phyloP scores from a whole-genome alignment of 805 yeast genomes.

The Saccharomyces eubayanus region DNA sequence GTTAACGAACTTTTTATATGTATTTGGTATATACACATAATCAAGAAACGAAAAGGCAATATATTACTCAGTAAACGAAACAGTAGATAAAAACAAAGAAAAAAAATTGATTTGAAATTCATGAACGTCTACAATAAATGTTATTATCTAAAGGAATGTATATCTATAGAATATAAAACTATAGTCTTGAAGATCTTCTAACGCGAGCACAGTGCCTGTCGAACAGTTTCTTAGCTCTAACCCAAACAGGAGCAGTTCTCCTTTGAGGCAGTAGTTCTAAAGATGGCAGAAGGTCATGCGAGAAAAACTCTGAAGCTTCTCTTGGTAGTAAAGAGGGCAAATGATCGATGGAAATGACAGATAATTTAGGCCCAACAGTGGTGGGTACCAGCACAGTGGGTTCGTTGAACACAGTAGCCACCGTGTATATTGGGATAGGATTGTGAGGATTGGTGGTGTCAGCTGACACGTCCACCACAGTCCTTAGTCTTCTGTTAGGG shows the following conservation, averaged over 20 bases:
- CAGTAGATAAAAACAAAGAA: not conserved
- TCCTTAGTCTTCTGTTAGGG: slow-evolving; percentile 67
- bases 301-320: slow-evolving; percentile 90
- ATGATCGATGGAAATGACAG: slow-evolving; percentile 93
- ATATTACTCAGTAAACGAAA: not conserved
- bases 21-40: not conserved
- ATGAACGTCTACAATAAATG: not conserved
- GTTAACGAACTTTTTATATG: not conserved
- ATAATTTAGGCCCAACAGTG: slow-evolving; percentile 71
- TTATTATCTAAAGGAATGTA: not conserved
- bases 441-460: slow-evolving; percentile 98
- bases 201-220: slow-evolving; percentile 79
- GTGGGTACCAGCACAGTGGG: slow-evolving; percentile 86
- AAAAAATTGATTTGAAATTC: not conserved
- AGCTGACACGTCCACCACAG: slow-evolving; percentile 95
- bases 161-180: slow-evolving; percentile 1
- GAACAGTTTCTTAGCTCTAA: slow-evolving; percentile 73
- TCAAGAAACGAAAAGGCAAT: not conserved
- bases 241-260: slow-evolving; percentile 83
- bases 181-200: slow-evolving; percentile 39
- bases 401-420: slow-evolving; percentile 82
- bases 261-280: slow-evolving; percentile 78
- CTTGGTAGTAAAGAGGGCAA: slow-evolving; percentile 92
- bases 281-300: slow-evolving; percentile 82
- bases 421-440: slow-evolving; percentile 88